Conservation (phyloP, 371 early-diverging fungal species). For the Massospora cicadina region DNA sequence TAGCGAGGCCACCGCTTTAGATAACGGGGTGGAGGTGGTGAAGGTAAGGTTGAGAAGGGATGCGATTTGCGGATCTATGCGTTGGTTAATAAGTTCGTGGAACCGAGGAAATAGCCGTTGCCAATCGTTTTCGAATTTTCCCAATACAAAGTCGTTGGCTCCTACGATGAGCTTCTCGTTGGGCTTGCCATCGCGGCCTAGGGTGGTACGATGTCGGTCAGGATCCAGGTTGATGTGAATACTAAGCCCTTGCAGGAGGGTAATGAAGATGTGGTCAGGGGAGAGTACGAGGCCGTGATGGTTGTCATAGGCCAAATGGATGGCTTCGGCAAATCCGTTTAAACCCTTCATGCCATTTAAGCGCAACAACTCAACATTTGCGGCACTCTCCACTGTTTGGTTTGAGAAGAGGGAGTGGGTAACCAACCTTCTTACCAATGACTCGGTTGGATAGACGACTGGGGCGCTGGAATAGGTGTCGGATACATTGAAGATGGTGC, state of each 20-base stretch:
- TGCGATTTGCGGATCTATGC: neutral
- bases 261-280: neutral
- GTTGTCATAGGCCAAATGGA: neutral
- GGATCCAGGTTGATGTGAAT: neutral
- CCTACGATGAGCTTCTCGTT: neutral
- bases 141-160: neutral
- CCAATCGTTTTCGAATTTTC: neutral
- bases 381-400: neutral
- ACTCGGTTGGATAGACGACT: neutral
- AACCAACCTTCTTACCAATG: neutral
- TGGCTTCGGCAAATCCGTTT: neutral
- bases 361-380: neutral
- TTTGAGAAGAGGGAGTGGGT: neutral
- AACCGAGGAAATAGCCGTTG: neutral
- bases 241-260: neutral
- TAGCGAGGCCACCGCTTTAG: neutral
- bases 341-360: neutral
- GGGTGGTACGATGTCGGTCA: neutral
- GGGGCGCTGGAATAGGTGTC: neutral
- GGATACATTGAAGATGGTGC: neutral
- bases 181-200: neutral
- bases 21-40: neutral
- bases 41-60: neutral
- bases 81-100: neutral
- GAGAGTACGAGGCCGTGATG: neutral